Base-by-base conservation (phyloP, 2,329 filamentous ascomycete genomes). In the Claviceps quebecensis region DNA sequence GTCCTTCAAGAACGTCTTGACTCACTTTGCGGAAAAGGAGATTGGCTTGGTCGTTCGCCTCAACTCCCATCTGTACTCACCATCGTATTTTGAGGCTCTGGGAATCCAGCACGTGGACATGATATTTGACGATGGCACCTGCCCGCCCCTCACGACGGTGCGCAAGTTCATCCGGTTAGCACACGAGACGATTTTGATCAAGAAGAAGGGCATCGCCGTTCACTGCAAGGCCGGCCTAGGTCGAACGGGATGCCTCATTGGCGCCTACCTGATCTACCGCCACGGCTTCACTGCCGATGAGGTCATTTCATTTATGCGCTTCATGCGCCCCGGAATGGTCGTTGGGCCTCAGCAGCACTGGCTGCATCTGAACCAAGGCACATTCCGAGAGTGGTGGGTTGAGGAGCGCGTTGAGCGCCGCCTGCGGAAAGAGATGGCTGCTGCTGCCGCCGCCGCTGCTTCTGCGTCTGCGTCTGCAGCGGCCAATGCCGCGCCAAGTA, bases 121-220 rank as follows among this genome's bases (percentile, higher is more conserved):
- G 93, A 97, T 98, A 62, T 98, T 98, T 63, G 93, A 97, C 62
- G 93, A 98, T 61, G 93, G 93, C 57, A 98, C 93, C 4, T 98
- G 93, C 66, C 93, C 93, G 22, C 83, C 88, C 2, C 73, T 98
- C 49, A 80, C 80, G 17, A 83, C 90, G n/a, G 93, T 98, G 29
- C 83, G 87, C 58, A 90, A 90, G 65, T 98, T 98, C 66, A 91
- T 98, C 67, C 87, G 87, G 58, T 76, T 98, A 53, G 90, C 93
- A 1, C 93, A 97, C 63, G 86, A 95, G 64, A 95, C 86, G 69
- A 98, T 98, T 63, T 90, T 84, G 1, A 77, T 90, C 48, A 87
- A 86, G 71, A 88, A 90, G 69, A 90, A 89, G 76, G 86, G 84
- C 45, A 96, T 98, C 57, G 93, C 93, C 4, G 93, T 98, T 6